Percentiles rank a stretch among this genome's conserved stretches.
These are phyloP conservation scores for Aspergillus pseudotamarii DNA, from an alignment of 2,329 filamentous ascomycete species.

Conservation along the genomic window DNA sequence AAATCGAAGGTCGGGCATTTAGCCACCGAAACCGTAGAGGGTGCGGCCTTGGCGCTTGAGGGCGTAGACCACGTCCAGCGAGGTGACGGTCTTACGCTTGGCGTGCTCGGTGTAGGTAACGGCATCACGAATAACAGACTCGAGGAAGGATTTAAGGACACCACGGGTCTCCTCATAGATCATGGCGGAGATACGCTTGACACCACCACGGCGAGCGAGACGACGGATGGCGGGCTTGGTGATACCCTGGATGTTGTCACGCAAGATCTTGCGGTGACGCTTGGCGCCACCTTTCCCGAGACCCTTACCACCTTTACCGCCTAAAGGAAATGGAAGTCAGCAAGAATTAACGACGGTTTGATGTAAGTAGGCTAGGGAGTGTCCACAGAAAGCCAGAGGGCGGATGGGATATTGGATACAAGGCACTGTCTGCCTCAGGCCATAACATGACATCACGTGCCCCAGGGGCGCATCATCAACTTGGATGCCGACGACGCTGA, in stretches of 20 bases:
- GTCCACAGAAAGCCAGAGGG: neutral
- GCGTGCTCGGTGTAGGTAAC: constrained; percentile 83
- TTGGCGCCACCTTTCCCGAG: constrained; percentile 98
- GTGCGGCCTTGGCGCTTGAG: constrained; percentile 69
- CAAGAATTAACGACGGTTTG: neutral
- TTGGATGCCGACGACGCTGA: constrained; percentile 5
- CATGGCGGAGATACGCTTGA: constrained; percentile 99
- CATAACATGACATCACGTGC: constrained; percentile 28
- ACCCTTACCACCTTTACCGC: constrained; percentile 95
- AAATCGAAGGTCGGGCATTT: constrained; percentile 42
- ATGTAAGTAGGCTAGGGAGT: neutral
- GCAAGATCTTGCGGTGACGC: constrained; percentile 98
- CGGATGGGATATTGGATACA: neutral
- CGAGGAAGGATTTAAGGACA: constrained; percentile 82
- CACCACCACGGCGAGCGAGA: constrained; percentile 98
- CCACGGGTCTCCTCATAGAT: constrained; percentile 83
- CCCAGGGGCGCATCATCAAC: constrained; percentile 21
- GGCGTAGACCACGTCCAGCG: constrained; percentile 65
- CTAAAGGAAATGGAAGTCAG: constrained; percentile 49
- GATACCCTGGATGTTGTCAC: constrained; percentile 99
- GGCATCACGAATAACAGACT: constrained; percentile 77
- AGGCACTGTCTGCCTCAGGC: neutral
- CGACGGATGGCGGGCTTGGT: constrained; percentile 98
- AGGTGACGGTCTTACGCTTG: constrained; percentile 65
- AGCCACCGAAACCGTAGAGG: constrained; percentile 87